Percentiles rank a stretch among this genome's conserved stretches.
These are phyloP conservation scores for Davidsoniella neocaledoniae DNA, from an alignment of 2,329 filamentous ascomycete genomes.

Conservation along the genomic window DNA sequence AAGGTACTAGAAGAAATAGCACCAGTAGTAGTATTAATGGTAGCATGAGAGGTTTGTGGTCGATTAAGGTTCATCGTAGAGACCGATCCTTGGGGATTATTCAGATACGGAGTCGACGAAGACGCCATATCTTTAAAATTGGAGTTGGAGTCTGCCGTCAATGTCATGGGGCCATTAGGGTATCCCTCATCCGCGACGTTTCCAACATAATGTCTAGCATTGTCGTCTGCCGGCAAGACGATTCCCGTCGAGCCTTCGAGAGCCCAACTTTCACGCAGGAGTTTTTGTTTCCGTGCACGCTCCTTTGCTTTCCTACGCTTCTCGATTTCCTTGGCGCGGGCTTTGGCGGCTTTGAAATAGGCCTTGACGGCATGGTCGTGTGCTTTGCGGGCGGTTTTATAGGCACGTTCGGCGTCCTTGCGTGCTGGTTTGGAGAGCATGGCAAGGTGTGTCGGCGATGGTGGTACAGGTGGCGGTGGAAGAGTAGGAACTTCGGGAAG, in stretches of 20 bases:
- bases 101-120: too few relatives aligned
- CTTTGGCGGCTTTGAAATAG: slow-evolving; percentile 38
- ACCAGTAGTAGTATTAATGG: background rate
- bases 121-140: too few relatives aligned
- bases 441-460: slow-evolving; percentile 34
- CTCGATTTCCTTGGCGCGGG: slow-evolving; percentile 27
- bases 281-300: background rate
- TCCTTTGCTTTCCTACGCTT: background rate
- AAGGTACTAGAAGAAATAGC: too few relatives aligned
- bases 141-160: too few relatives aligned
- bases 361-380: slow-evolving; percentile 28
- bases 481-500: slow-evolving; percentile 28
- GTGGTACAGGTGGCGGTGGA: slow-evolving; percentile 26
- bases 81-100: too few relatives aligned
- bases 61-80: too few relatives aligned
- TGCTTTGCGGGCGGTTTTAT: slow-evolving; percentile 42
- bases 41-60: too few relatives aligned
- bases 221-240: too few relatives aligned
- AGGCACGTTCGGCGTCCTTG: slow-evolving; percentile 53
- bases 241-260: background rate
- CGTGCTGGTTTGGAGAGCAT: slow-evolving; percentile 47
- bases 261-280: background rate
- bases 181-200: too few relatives aligned
- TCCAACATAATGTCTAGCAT: too few relatives aligned
- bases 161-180: too few relatives aligned